Evolutionary conservation across 2,329 filamentous ascomycete genomes (phyloP).

Genomic region (Stagonosporopsis cucurbitacearum): DNA sequence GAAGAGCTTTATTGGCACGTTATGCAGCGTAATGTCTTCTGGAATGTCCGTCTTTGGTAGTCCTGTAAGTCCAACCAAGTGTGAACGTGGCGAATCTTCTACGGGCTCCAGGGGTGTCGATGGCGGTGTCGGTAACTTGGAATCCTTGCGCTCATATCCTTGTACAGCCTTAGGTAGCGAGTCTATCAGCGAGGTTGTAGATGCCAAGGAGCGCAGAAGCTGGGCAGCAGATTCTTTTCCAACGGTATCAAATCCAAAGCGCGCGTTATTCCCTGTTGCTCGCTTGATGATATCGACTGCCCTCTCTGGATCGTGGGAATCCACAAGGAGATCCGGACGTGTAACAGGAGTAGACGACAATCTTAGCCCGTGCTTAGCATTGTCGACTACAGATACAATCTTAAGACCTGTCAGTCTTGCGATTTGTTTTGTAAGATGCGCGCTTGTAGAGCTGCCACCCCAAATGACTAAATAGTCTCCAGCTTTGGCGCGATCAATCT

Average conservation of each 20-base stretch:
- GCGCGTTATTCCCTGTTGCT: conserved; percentile 63
- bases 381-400: conserved; percentile 71
- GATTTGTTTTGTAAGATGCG: conserved; percentile 70
- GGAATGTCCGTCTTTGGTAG: conserved; percentile 63
- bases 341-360: conserved; percentile 48
- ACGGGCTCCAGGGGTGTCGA: conserved; percentile 29
- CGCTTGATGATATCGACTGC: conserved; percentile 69
- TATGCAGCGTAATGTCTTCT: conserved; percentile 63
- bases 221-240: conserved; percentile 68
- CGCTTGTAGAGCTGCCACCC: conserved; percentile 76
- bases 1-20: conserved; percentile 77
- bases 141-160: conserved; percentile 15
- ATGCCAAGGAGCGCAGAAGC: conserved; percentile 61
- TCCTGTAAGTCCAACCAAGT: conserved; percentile 72
- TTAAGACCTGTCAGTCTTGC: conserved; percentile 70
- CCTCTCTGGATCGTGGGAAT: conserved; percentile 69
- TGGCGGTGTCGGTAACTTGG: conserved; percentile 36
- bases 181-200: conserved; percentile 19
- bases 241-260: conserved; percentile 73
- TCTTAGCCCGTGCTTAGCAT: conserved; percentile 66
- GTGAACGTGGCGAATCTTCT: conserved; percentile 47
- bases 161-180: conserved; percentile 23
- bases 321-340: conserved; percentile 70
- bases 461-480: conserved; percentile 78
- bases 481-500: conserved; percentile 60